These are phyloP conservation scores for Hemisphaericaspora xylanilytica DNA, from an alignment of 1,139 yeast species.

Conservation along the genomic window DNA sequence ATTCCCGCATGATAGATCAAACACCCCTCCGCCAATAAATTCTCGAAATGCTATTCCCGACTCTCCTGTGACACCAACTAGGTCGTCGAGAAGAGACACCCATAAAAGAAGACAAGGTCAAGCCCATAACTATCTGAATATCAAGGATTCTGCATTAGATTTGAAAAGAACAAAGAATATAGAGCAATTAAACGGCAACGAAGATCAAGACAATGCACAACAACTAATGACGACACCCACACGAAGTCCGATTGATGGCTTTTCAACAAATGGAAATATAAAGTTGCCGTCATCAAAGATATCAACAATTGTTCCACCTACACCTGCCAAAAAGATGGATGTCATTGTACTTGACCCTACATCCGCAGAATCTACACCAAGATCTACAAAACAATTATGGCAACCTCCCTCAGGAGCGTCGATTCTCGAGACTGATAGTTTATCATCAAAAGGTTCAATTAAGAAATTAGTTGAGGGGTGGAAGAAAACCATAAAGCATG, in stretches of 20 bases:
- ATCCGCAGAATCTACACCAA: not conserved
- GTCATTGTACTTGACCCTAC: conserved; percentile 4
- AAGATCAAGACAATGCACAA: not conserved
- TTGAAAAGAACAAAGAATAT: conserved; percentile 29
- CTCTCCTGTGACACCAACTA: conserved; percentile 4
- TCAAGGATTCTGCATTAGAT: conserved; percentile 43
- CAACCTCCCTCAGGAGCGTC: conserved; percentile 10
- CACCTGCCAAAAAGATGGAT: conserved; percentile 67
- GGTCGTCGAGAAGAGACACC: conserved; percentile 8
- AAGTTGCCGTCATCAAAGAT: conserved; percentile 50
- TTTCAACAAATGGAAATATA: conserved; percentile 49
- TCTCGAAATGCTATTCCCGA: not conserved
- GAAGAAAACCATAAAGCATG: conserved; percentile 27
- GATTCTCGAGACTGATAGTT: conserved; percentile 11
- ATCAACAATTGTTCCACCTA: conserved; percentile 53
- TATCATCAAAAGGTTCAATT: conserved; percentile 36
- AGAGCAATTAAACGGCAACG: not conserved
- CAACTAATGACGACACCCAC: conserved; percentile 1
- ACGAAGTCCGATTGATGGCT: conserved; percentile 30
- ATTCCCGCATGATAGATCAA: conserved; percentile 1
- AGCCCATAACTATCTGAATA: conserved; percentile 37
- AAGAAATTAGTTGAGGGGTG: conserved; percentile 43
- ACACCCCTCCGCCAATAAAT: conserved; percentile 6
- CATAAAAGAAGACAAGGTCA: conserved; percentile 12
- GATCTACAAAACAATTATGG: conserved; percentile 3